Base-by-base conservation (phyloP, 2,329 filamentous ascomycete species). In the Chaetothyriales sp. region DNA sequence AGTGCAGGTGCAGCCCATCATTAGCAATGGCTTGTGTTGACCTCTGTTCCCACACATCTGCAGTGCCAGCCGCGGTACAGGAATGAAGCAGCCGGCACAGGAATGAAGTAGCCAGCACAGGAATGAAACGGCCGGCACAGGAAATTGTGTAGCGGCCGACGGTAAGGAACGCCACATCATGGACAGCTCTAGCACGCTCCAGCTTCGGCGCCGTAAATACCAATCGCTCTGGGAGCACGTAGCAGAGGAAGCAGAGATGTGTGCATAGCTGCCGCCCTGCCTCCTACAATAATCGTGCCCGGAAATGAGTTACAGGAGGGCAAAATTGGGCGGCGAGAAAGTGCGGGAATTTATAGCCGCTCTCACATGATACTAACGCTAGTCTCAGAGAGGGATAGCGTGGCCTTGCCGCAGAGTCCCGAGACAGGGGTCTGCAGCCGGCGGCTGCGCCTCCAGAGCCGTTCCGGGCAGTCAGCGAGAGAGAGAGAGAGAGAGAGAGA, bases 231-330 rank as follows among this genome's bases (percentile, higher is more conserved):
- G 64, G 77, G 75, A 72, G 63, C 73, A 78, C 73, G 70, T 76
- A 76, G 73, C 72, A 83, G 79, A 79, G 78, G 77, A 77, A 66
- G 69, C 66, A 70, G 67, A 70, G 72, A 77, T 73, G 59, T 64
- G 60, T 53, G 47, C 50, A 54, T 46, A 56, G 57, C 57, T 56
- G 62, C 58, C 50, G 55, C 63, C 71, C 70, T 67, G 67, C 66
- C 68, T 74, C 78, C 78, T 77, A 82, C 79, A 82, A 82, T 82
- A 82, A 77, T 69, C 70, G 76, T 72, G 77, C 71, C 76, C 77
- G 66, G 66, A 29, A 77, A 80, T 77, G 76, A 80, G 76, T 77
- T 66, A 62, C 51, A 55, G 68, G 63, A 66, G 64, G 64, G 61
- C 64, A 63, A 69, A 62, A 64, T 68, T 62, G 63, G 62, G 63